Percentiles rank a stretch among this genome's conserved stretches.
These are phyloP conservation scores for baker's yeast (Saccharomyces cerevisiae) DNA, from an alignment of 805 yeast genomes.

Conservation along the genomic window DNA sequence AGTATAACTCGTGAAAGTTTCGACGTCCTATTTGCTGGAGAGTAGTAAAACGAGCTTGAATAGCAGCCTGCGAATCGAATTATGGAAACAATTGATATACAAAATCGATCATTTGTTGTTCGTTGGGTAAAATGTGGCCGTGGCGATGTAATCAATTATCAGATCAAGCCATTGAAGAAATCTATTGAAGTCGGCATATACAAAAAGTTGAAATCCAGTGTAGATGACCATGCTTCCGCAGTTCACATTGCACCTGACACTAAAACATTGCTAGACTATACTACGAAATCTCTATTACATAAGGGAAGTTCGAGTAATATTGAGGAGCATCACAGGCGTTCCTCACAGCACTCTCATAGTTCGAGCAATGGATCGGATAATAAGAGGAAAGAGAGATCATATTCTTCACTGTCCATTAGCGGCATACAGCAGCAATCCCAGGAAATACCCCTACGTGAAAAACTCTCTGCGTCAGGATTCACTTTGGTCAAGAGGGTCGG, in stretches of 20 bases:
- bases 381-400: conserved; percentile 6
- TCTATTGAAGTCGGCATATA: conserved; percentile 41
- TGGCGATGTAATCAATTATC: conserved; percentile 63
- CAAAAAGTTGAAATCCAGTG: conserved; percentile 19
- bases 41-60: neutral
- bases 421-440: conserved; percentile 31
- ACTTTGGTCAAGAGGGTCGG: conserved; percentile 47
- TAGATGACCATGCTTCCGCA: conserved; percentile 13
- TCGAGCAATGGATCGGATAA: neutral
- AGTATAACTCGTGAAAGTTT: neutral
- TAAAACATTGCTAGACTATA: conserved; percentile 20
- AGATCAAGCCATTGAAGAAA: conserved; percentile 67
- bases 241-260: conserved; percentile 30
- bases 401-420: conserved; percentile 31
- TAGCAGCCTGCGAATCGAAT: neutral
- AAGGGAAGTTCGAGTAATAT: conserved; percentile 12
- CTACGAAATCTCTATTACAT: conserved; percentile 15
- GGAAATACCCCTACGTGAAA: conserved; percentile 45
- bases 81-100: conserved; percentile 89
- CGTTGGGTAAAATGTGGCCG: conserved; percentile 83
- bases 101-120: conserved; percentile 78
- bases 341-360: neutral
- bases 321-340: conserved; percentile 5
- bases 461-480: conserved; percentile 47
- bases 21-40: neutral